Conservation (phyloP, 306 rosid genomes). For the Albizia julibrissin region DNA sequence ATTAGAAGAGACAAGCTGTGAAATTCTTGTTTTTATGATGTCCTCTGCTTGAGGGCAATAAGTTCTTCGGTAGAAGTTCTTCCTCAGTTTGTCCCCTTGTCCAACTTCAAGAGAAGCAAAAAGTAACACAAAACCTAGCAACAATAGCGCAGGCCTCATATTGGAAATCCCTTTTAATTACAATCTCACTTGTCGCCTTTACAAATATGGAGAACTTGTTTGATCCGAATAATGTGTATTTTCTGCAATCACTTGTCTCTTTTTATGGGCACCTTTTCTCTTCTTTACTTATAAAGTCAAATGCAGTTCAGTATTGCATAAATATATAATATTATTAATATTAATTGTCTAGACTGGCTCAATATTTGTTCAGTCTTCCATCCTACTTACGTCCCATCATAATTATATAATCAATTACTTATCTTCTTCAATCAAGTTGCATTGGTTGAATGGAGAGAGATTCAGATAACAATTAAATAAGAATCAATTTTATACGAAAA, state of each 20-base stretch:
- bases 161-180: background rate
- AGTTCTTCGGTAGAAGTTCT: slow-evolving; percentile 34
- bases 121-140: slow-evolving; percentile 31
- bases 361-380: no score
- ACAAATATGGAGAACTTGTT: no score
- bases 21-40: slow-evolving; percentile 35
- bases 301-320: slow-evolving; percentile 23
- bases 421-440: background rate
- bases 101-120: slow-evolving; percentile 33
- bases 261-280: slow-evolving; percentile 13
- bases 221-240: no score
- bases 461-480: background rate
- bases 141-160: slow-evolving; percentile 32
- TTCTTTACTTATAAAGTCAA: background rate
- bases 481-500: background rate
- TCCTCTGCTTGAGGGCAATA: slow-evolving; percentile 52
- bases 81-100: slow-evolving; percentile 47
- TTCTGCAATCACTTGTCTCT: background rate
- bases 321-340: background rate
- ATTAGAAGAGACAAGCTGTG: slow-evolving; percentile 38
- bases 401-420: background rate
- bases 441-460: background rate
- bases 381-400: no score
- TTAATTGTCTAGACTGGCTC: no score
- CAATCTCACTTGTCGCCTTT: background rate